Conservation (phyloP, 1,139 yeast species). For the Candida sp. region DNA sequence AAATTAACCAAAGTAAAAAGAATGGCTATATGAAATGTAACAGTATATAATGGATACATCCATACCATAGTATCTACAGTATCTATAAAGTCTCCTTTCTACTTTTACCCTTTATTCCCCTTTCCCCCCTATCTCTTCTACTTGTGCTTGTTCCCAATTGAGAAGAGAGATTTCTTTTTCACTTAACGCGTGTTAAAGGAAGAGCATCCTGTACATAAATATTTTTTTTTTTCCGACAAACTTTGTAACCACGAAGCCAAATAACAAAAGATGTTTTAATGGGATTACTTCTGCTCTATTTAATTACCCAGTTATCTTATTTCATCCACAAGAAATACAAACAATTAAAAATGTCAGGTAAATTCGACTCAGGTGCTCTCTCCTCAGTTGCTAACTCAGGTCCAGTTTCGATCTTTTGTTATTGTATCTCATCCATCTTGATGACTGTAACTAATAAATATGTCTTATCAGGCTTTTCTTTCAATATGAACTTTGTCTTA, state of each 20-base stretch:
- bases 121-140: too few relatives aligned
- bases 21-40: too few relatives aligned
- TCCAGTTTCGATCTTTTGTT: slow-evolving; percentile 78
- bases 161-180: too few relatives aligned
- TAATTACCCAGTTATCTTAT: slow-evolving; percentile 35
- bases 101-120: too few relatives aligned
- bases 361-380: neutral
- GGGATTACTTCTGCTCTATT: slow-evolving; percentile 43
- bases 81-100: too few relatives aligned
- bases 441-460: slow-evolving; percentile 99
- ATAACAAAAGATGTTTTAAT: slow-evolving; percentile 13
- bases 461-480: slow-evolving; percentile 77
- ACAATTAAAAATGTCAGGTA: slow-evolving; percentile 2
- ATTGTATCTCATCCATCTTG: slow-evolving; percentile 89
- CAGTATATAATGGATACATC: too few relatives aligned
- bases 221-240: neutral
- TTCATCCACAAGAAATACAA: slow-evolving; percentile 20
- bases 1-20: too few relatives aligned
- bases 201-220: neutral
- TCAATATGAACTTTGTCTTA: slow-evolving; percentile 89
- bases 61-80: too few relatives aligned
- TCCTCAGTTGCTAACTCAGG: slow-evolving; percentile 67
- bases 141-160: too few relatives aligned
- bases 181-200: too few relatives aligned
- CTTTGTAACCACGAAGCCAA: too few relatives aligned